phyloP scores from a whole-genome alignment of 345 rosid species.

The Rhizophora mangle region DNA sequence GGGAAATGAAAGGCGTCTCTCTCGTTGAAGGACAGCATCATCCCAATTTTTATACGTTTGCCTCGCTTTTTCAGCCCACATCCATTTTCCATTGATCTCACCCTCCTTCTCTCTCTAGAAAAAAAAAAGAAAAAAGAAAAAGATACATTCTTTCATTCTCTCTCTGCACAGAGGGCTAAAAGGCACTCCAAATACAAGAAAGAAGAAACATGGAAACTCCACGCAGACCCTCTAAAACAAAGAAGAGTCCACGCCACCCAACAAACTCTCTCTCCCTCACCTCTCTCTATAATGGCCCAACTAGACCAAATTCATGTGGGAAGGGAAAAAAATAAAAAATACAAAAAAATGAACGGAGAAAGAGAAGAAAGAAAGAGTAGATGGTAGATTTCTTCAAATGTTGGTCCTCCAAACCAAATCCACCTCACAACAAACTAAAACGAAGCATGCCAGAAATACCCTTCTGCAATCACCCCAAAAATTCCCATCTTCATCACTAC shows the following conservation, averaged over 20 bases:
- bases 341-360: too few species aligned
- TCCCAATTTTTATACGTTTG: slow-evolving; percentile 19
- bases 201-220: slow-evolving; percentile 31
- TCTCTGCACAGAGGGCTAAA: slow-evolving; percentile 1
- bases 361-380: too few species aligned
- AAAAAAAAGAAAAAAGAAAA: background rate
- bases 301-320: too few species aligned
- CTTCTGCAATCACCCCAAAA: too few species aligned
- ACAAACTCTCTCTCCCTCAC: too few species aligned
- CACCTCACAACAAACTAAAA: too few species aligned
- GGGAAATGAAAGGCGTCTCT: slow-evolving; percentile 11
- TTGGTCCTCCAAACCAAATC: background rate
- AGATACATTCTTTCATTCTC: slow-evolving; percentile 4
- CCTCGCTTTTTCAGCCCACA: slow-evolving; percentile 22
- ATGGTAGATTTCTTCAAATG: too few species aligned
- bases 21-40: slow-evolving; percentile 24
- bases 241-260: slow-evolving; percentile 25
- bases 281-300: slow-evolving; percentile 45
- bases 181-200: slow-evolving; percentile 15
- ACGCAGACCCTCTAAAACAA: slow-evolving; percentile 18
- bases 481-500: too few species aligned
- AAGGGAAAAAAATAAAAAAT: too few species aligned
- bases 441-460: too few species aligned
- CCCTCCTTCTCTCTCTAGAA: slow-evolving; percentile 19
- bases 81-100: background rate